Conservation (phyloP, 306 rosid species). For the Delonix regia region DNA sequence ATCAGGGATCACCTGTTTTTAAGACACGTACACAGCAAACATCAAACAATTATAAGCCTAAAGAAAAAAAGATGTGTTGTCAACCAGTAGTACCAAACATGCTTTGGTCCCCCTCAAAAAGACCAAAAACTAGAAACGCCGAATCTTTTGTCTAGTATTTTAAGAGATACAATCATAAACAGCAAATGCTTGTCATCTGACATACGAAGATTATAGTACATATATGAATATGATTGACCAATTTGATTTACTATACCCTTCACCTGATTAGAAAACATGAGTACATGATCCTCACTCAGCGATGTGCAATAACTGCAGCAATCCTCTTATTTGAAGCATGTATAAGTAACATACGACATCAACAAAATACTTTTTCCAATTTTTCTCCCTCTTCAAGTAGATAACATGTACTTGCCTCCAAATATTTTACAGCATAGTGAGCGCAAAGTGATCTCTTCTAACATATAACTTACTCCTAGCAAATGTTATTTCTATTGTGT, state of each 20-base stretch:
- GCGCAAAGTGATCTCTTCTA: neutral
- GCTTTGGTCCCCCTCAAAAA: neutral
- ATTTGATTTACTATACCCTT: neutral
- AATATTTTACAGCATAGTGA: neutral
- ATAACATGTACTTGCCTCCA: neutral
- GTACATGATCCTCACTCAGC: neutral
- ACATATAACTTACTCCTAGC: neutral
- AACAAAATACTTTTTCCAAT: neutral
- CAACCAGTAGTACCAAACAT: slow-evolving; percentile 2
- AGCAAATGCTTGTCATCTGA: neutral
- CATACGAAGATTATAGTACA: neutral
- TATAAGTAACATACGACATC: neutral
- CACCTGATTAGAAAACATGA: neutral
- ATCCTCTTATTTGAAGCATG: neutral
- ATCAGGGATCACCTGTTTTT: slow-evolving; percentile 58
- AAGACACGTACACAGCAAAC: slow-evolving; percentile 17
- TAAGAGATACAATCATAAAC: neutral
- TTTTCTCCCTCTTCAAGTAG: neutral
- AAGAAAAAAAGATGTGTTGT: neutral
- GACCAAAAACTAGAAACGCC: neutral
- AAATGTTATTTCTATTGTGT: neutral
- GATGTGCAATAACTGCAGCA: neutral
- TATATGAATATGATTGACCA: neutral
- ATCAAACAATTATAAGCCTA: slow-evolving; percentile 24
- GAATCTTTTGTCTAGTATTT: neutral